Conservation (phyloP, 257 asterid species). For the Solanum infundibuliforme region DNA sequence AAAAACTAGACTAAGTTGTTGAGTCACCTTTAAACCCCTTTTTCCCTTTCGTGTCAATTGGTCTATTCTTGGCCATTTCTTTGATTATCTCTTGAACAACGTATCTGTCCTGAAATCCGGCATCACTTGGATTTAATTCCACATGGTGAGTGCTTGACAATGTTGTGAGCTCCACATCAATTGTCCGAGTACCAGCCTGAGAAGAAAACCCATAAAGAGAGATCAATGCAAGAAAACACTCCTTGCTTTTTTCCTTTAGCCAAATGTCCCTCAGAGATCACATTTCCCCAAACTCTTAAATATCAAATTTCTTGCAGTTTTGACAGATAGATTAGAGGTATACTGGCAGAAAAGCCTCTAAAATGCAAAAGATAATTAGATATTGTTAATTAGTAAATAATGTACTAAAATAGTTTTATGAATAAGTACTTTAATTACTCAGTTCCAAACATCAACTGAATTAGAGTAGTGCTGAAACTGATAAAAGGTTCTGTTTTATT, state of each 20-base stretch:
- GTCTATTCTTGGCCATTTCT: constrained; percentile 96
- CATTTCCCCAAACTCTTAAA: neutral
- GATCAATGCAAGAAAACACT: neutral
- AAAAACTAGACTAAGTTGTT: neutral
- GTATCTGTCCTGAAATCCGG: constrained; percentile 90
- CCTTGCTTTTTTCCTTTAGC: neutral
- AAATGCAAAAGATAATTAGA: neutral
- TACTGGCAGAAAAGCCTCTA: neutral
- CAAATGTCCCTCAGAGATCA: neutral
- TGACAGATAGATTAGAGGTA: neutral
- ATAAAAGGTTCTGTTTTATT: neutral
- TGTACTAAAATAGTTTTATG: neutral
- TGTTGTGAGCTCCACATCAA: constrained; percentile 91
- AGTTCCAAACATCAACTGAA: neutral
- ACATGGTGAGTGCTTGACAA: constrained; percentile 78
- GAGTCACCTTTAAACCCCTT: constrained; percentile 83
- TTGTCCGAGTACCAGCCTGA: constrained; percentile 77
- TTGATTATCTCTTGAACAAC: constrained; percentile 96
- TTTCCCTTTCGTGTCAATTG: constrained; percentile 84
- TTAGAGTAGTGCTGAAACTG: neutral
- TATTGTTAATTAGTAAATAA: neutral
- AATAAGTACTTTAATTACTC: neutral
- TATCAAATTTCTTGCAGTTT: neutral
- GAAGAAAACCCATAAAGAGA: neutral
- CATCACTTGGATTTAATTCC: constrained; percentile 90